These are phyloP conservation scores for Cutaneotrichosporon mucoides DNA, from an alignment of 1,284 basidiomycete genomes.

Conservation along the genomic window DNA sequence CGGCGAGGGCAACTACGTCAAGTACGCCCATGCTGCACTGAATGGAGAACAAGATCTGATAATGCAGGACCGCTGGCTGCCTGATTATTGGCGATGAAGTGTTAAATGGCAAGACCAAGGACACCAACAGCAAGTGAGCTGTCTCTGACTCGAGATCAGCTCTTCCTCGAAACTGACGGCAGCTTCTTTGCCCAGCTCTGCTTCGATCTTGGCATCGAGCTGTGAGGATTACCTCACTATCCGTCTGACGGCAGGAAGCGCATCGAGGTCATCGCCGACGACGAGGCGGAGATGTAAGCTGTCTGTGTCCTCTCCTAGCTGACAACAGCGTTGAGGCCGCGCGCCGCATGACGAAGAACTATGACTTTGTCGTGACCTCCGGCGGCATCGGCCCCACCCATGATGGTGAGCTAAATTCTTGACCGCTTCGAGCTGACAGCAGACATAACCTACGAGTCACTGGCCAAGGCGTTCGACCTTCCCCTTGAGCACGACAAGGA, in stretches of 20 bases:
- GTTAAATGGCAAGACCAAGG: slow-evolving; percentile 58
- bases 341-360: slow-evolving; percentile 69
- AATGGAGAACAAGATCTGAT: too few relatives aligned
- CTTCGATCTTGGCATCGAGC: slow-evolving; percentile 78
- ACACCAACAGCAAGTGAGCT: slow-evolving; percentile 62
- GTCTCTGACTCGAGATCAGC: too few relatives aligned
- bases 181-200: slow-evolving; percentile 79
- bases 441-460: slow-evolving; percentile 83
- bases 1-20: slow-evolving; percentile 64
- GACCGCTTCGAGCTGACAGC: slow-evolving; percentile 2
- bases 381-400: slow-evolving; percentile 80
- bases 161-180: neutral
- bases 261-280: slow-evolving; percentile 87
- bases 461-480: slow-evolving; percentile 79
- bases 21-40: slow-evolving; percentile 23
- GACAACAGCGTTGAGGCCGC: slow-evolving; percentile 71
- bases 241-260: slow-evolving; percentile 58
- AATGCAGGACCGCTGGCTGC: slow-evolving; percentile 44
- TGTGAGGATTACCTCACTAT: slow-evolving; percentile 53
- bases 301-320: slow-evolving; percentile 5
- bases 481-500: slow-evolving; percentile 72
- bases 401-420: slow-evolving; percentile 56
- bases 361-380: slow-evolving; percentile 82
- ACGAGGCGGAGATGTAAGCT: slow-evolving; percentile 78
- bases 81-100: slow-evolving; percentile 52